A percentile compares a stretch with the other conserved stretches of the same genome.
These are phyloP conservation scores for Neurospora cerealis DNA, from an alignment of 495 filamentous ascomycete species.

Conservation along the genomic window DNA sequence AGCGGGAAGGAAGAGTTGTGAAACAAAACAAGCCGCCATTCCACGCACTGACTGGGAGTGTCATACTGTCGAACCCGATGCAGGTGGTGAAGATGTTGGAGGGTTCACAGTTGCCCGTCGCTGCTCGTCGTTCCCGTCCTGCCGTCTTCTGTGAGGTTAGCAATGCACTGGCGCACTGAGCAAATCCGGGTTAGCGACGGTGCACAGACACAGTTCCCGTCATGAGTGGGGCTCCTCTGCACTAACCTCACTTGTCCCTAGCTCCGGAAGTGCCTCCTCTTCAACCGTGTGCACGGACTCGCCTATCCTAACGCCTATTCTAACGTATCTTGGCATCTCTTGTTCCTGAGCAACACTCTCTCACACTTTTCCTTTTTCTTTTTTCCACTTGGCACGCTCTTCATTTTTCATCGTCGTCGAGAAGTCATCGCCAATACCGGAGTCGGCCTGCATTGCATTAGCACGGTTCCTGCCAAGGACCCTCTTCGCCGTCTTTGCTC, in stretches of 20 bases:
- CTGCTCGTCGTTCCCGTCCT: not conserved
- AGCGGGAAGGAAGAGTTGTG: not conserved
- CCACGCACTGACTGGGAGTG: not conserved
- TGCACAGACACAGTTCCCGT: not conserved
- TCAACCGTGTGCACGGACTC: not conserved
- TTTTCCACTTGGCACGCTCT: not conserved
- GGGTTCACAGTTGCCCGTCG: not conserved
- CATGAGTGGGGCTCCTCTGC: not conserved
- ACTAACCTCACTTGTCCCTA: not conserved
- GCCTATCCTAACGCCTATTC: not conserved
- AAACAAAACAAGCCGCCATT: not conserved
- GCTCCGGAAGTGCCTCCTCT: not conserved
- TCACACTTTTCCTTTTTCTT: not conserved
- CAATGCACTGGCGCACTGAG: not conserved
- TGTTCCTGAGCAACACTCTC: not conserved
- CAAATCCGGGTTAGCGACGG: not conserved
- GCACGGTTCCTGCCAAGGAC: not conserved
- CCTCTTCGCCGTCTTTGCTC: not conserved
- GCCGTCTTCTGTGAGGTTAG: not conserved
- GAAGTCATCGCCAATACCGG: not conserved
- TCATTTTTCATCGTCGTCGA: not conserved
- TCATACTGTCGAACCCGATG: not conserved
- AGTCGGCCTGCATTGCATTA: not conserved
- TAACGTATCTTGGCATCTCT: not conserved
- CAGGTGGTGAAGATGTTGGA: not conserved